A percentile compares a stretch with the other conserved stretches of the same genome.
Evolutionary conservation across 202 grass and related monocot genomes (phyloP).

Genomic region (Setaria viridis): DNA sequence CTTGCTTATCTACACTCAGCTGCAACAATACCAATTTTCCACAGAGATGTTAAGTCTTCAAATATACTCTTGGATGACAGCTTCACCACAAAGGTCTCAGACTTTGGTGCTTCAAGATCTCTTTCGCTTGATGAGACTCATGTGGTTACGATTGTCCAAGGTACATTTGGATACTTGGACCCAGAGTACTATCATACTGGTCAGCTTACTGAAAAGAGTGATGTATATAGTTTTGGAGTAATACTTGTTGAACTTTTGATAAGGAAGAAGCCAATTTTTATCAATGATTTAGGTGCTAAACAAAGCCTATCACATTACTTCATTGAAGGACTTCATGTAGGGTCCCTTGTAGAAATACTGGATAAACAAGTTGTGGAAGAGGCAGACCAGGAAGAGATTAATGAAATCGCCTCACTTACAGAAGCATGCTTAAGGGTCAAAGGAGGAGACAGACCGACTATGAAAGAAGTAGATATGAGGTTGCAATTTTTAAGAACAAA

Average conservation of each 20-base stretch:
- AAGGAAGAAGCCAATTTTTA: slow-evolving; percentile 49
- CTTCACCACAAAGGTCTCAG: slow-evolving; percentile 34
- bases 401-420: slow-evolving; percentile 14
- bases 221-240: slow-evolving; percentile 42
- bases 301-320: slow-evolving; percentile 56
- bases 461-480: no score
- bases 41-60: slow-evolving; percentile 51
- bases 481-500: no score
- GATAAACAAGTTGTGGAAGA: slow-evolving; percentile 44
- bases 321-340: no score
- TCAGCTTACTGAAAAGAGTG: slow-evolving; percentile 6
- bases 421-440: neutral
- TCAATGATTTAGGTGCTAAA: slow-evolving; percentile 34
- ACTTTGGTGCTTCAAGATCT: slow-evolving; percentile 47
- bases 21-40: slow-evolving; percentile 44
- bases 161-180: no score
- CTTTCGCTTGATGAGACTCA: slow-evolving; percentile 46
- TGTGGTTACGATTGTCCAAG: neutral
- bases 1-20: slow-evolving; percentile 46
- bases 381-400: slow-evolving; percentile 30
- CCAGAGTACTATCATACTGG: no score
- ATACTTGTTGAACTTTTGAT: slow-evolving; percentile 63
- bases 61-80: slow-evolving; percentile 38
- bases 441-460: no score
- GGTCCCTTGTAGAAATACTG: neutral